Evolutionary conservation across 2,329 filamentous ascomycete genomes (phyloP), one percentile per base, ranked within the genome.

Genomic region (Claviceps monticola): DNA sequence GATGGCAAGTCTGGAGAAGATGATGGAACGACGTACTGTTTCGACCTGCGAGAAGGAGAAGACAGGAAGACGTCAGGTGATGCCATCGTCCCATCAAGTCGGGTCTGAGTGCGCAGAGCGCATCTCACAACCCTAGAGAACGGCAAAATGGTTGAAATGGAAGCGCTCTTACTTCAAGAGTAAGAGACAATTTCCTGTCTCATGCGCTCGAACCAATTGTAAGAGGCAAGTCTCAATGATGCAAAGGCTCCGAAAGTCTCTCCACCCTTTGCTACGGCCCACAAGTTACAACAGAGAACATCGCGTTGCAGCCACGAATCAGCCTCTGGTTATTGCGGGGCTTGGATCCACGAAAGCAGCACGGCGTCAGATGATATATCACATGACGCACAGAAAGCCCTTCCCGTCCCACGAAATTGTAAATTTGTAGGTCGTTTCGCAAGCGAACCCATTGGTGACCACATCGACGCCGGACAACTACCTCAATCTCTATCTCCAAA

Each of bases 1-100:
- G 76, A 71, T 3, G 78, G 78, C 0, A 81, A 62, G n/a, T 69
- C 69, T n/a, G 77, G 76, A 4, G 77, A 79, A 0, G 76, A 79
- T 0, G 76, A 76, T 8, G 60, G 45, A 14, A 54, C 55, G 17
- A 66, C 59, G 51, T 62, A 55, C 52, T 43, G 65, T 57, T 56
- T 66, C 61, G 65, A 55, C 48, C 58, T 64, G 52, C 64, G 58
- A 54, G 60, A 46, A 46, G 62, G 56, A 51, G 62, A 61, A 51
- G 68, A 62, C 26, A 58, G 54, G 52, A 66, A 65, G 45, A 57
- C 61, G 49, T 66, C 60, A 51, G 64, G 58, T 48, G 66, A 65
- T 49, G 61, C 56, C 67, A 70, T 70, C 37, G 55, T 56, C 54
- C 59, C 56, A 50, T 53, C 55, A 34, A 54, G 53, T 50, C 53